Evolutionary conservation across 1,284 basidiomycete species (phyloP).

Genomic region (Ceraceosorus guamensis): DNA sequence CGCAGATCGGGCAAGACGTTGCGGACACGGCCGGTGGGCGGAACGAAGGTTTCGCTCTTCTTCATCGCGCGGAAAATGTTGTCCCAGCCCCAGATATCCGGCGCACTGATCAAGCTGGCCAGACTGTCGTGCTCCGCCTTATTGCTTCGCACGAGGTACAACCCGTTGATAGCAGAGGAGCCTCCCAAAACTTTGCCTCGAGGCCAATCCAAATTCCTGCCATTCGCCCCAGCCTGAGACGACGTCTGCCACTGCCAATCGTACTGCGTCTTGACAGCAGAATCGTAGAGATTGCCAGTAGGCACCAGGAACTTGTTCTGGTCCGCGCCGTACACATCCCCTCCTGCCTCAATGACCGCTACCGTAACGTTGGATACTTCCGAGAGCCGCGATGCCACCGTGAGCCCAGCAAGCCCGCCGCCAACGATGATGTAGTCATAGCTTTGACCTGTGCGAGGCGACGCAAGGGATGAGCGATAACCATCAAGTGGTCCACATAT

Average conservation of each 20-base stretch:
- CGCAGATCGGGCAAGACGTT: constrained; percentile 8
- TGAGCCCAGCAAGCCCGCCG: constrained; percentile 57
- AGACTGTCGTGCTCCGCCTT: constrained; percentile 26
- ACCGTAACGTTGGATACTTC: constrained; percentile 32
- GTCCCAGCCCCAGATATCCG: constrained; percentile 27
- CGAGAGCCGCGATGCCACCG: constrained; percentile 33
- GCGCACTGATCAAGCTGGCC: constrained; percentile 16
- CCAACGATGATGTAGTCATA: constrained; percentile 48
- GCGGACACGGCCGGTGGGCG: constrained; percentile 42
- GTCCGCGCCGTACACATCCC: constrained; percentile 16
- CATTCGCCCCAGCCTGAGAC: constrained; percentile 14
- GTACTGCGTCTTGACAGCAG: constrained; percentile 17
- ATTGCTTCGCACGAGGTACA: constrained; percentile 32
- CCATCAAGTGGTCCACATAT: too few species aligned
- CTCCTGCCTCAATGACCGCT: constrained; percentile 54
- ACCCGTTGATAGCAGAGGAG: constrained; percentile 35
- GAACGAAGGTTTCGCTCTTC: constrained; percentile 54
- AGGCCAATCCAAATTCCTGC: constrained; percentile 11
- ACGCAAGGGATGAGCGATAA: too few species aligned
- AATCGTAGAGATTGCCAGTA: constrained; percentile 34
- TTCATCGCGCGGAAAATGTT: constrained; percentile 48
- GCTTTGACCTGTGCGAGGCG: constrained; percentile 7
- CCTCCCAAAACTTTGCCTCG: constrained; percentile 34
- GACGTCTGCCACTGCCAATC: constrained; percentile 37
- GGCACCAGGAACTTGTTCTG: constrained; percentile 21